A percentile compares a stretch with the other conserved stretches of the same genome.
phyloP scores from a whole-genome alignment of 2,329 filamentous ascomycete genomes.

The Podosphaera xanthii region DNA sequence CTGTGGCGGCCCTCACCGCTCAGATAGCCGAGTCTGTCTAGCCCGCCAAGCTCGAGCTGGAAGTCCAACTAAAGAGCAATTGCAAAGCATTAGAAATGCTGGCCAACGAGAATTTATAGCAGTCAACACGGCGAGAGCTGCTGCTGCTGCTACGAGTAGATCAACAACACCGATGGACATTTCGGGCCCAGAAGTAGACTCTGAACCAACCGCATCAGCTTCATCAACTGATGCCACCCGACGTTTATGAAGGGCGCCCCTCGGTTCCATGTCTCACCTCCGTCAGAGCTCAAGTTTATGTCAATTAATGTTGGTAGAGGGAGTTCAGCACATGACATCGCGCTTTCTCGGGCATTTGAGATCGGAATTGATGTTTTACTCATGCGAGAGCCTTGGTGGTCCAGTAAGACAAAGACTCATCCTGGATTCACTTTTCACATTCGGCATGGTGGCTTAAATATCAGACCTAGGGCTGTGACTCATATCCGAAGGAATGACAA shows the following conservation, averaged over 20 bases:
- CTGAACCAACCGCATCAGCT: not conserved
- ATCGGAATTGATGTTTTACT: not conserved
- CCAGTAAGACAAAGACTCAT: not conserved
- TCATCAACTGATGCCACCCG: not conserved
- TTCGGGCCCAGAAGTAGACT: not conserved
- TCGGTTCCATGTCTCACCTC: not conserved
- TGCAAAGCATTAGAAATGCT: not conserved
- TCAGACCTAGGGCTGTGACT: not conserved
- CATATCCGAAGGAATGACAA: not conserved
- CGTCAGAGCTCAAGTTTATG: not conserved
- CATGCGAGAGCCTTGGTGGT: not conserved
- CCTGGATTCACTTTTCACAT: not conserved
- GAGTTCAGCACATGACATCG: not conserved
- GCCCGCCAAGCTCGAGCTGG: not conserved
- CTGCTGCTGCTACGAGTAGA: not conserved
- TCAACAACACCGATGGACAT: not conserved
- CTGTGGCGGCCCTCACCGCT: not conserved
- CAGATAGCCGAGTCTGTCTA: not conserved
- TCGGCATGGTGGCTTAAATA: not conserved
- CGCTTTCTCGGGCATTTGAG: not conserved
- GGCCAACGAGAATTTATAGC: not conserved
- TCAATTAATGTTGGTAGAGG: not conserved
- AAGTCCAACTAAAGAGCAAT: not conserved
- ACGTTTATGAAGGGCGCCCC: not conserved
- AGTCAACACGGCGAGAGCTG: not conserved